Conservation (phyloP, 768 basidiomycete species). For the Paxillus rubicundulus region DNA sequence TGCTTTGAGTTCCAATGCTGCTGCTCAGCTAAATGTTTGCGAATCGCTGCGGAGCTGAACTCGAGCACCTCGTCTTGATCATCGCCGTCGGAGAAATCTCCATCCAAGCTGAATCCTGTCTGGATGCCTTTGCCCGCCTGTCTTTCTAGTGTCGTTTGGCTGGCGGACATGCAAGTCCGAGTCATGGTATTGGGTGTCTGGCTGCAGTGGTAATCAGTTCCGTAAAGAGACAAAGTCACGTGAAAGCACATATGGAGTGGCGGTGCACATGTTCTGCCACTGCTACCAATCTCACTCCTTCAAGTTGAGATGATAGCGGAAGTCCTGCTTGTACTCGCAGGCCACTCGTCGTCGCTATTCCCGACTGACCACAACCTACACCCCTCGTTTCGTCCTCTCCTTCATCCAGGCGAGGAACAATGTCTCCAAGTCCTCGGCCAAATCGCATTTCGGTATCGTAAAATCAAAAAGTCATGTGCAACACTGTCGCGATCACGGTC, state of each 20-base stretch:
- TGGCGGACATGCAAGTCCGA: constrained; percentile 18
- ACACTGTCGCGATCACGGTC: constrained; percentile 56
- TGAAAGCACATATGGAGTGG: background rate
- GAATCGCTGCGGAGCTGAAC: constrained; percentile 61
- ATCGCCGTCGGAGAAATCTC: constrained; percentile 64
- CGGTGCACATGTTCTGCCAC: no score
- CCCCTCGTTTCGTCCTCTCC: constrained; percentile 63
- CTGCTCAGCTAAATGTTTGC: constrained; percentile 57
- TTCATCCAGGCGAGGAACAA: constrained; percentile 88
- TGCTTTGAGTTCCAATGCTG: constrained; percentile 37
- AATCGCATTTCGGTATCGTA: constrained; percentile 73
- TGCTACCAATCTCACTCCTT: constrained; percentile 2
- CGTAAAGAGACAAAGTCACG: background rate
- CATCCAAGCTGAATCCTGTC: constrained; percentile 49
- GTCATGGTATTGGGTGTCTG: no score
- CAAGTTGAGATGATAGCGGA: constrained; percentile 87
- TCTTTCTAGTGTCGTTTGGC: constrained; percentile 15
- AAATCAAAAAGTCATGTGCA: constrained; percentile 57
- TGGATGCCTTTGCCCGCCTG: constrained; percentile 25
- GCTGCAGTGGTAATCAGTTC: background rate
- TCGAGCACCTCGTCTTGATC: constrained; percentile 47
- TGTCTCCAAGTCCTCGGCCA: constrained; percentile 76
- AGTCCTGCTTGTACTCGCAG: constrained; percentile 80
- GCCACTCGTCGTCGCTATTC: constrained; percentile 86
- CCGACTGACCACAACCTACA: constrained; percentile 54